Evolutionary conservation across 1,284 basidiomycete genomes (phyloP), one percentile per base, ranked within the genome.

Genomic region (Apiotrichum veenhuisii): DNA sequence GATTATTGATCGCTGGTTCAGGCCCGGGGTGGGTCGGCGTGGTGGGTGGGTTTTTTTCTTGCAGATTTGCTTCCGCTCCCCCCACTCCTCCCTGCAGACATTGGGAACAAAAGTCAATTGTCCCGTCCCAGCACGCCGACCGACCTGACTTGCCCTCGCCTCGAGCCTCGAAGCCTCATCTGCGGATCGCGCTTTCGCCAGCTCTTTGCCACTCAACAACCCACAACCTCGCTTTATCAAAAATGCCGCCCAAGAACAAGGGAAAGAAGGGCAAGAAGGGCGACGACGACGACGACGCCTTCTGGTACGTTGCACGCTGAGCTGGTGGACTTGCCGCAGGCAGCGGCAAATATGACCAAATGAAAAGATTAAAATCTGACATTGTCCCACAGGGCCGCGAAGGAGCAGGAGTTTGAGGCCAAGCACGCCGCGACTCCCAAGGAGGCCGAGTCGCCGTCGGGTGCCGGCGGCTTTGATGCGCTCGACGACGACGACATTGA

Each of bases 211-310:
- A 30, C 49, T 40, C 49, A 27, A 22, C 37, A 14, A 20, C 34
- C 18, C 20, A 20, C 55, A 47, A 52, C 52, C 50, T 47, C 56
- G 50, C 50, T 5, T 23, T 47, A 38, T 48, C 41, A 53, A 58
- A 59, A 55, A 93, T 94, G 91, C 80, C 90, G 58, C 89, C 90
- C 50, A 94, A 93, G 80, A 88, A 85, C 70, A 89, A 91, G 74
- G 87, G 84, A 61, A 92, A 92, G 80, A 92, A 91, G 75, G 84
- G 82, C 23, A 91, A 91, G 78, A 90, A 87, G 75, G 69, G 82
- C 79, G 68, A 80, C 61, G 64, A 67, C 45, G 82, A 87, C 67
- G 88, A 89, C 62, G 89, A 88, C 55, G 86, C 88, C 63, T 88
- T 83, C 79, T 93, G 90, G 90, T 91, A 64, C 56, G 85, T 68